phyloP scores from a whole-genome alignment of 2,329 filamentous ascomycete species.

The Pyricularia sp. region DNA sequence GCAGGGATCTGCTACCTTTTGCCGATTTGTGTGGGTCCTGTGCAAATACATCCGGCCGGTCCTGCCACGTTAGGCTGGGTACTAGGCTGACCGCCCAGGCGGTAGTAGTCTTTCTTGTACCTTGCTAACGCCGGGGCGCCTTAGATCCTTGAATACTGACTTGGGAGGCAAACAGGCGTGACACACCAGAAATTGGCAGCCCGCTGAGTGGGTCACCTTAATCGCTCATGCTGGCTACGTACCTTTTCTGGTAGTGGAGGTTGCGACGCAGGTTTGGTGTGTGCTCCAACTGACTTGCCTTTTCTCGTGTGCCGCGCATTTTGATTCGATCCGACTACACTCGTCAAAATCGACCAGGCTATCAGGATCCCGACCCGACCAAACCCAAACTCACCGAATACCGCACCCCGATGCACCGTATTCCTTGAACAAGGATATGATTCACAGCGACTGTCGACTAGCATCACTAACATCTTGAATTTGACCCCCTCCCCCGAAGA shows the following conservation, averaged over 20 bases:
- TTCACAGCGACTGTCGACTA: background rate
- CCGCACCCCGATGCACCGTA: background rate
- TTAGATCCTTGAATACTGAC: background rate
- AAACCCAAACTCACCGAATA: background rate
- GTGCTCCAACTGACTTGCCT: background rate
- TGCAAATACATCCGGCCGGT: background rate
- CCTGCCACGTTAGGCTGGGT: background rate
- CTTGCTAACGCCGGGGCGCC: background rate
- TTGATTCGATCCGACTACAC: background rate
- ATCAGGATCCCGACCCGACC: background rate
- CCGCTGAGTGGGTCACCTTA: background rate
- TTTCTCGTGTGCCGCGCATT: conserved; percentile 1
- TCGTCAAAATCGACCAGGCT: background rate
- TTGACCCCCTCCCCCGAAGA: background rate
- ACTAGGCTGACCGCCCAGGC: background rate
- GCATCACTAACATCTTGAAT: background rate
- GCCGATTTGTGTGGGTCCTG: background rate
- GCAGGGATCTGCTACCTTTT: background rate
- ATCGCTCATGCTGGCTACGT: background rate
- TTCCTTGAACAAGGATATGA: background rate
- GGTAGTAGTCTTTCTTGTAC: background rate
- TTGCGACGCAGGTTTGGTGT: background rate
- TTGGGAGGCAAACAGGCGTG: background rate
- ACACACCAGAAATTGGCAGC: background rate
- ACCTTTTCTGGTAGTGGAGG: background rate